phyloP scores from a whole-genome alignment of 768 basidiomycete species.

The Pleurotus platypus region DNA sequence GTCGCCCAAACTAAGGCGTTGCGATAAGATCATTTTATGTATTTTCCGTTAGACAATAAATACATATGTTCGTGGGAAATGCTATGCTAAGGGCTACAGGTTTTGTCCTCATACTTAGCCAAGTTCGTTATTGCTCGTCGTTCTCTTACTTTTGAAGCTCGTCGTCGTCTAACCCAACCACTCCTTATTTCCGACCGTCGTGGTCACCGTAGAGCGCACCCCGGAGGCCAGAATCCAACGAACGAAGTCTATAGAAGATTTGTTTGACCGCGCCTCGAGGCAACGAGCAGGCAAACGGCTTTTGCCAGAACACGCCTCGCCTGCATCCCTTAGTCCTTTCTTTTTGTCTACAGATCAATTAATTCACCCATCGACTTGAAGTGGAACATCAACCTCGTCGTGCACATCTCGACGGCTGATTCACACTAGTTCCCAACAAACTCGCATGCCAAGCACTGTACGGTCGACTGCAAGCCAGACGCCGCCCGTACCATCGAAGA shows the following conservation, averaged over 20 bases:
- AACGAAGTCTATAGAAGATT: not conserved
- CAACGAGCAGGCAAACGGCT: slow-evolving; percentile 9
- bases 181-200: not conserved
- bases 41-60: no score
- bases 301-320: slow-evolving; percentile 9
- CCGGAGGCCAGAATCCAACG: not conserved
- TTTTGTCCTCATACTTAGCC: no score
- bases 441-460: slow-evolving; percentile 14
- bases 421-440: not conserved
- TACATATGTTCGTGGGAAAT: no score
- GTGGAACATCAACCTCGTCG: slow-evolving; percentile 4
- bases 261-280: slow-evolving; percentile 9
- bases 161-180: not conserved
- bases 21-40: no score
- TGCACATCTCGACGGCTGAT: not conserved
- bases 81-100: no score
- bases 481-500: slow-evolving; percentile 27
- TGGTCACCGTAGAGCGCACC: not conserved
- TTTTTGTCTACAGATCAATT: slow-evolving; percentile 6
- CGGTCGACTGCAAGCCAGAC: slow-evolving; percentile 13
- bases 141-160: no score
- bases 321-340: slow-evolving; percentile 3
- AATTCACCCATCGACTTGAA: not conserved
- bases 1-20: no score
- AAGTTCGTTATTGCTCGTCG: no score